Evolutionary conservation across 2,329 filamentous ascomycete genomes (phyloP), one percentile per base, ranked within the genome.

Genomic region (Thelonectria blattea): DNA sequence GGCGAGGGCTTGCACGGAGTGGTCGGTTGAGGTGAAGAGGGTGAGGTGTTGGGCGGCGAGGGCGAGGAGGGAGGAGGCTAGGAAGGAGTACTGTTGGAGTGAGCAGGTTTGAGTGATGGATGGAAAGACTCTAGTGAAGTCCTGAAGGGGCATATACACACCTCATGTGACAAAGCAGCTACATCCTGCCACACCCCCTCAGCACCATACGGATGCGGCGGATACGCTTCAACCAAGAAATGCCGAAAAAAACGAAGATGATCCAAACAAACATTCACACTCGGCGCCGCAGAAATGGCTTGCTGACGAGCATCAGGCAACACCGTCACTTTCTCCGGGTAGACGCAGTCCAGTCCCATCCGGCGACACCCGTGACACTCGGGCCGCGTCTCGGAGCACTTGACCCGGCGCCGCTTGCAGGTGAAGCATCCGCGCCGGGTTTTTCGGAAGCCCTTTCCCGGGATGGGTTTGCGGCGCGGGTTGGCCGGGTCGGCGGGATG

Each of bases 1-100:
- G 8, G 58, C 42, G 4, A 77, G 61, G 1, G 75, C 75, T 11
- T 67, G 58, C 4, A 63, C 24, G 1, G 64, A 57, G 47, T 69
- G 66, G 48, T 66, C 63, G 3, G 55, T 58, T 1, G 34, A 53
- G 3, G 57, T 63, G 14, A 65, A 62, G 1, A 75, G 65, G 20
- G 63, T 58, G 5, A 78, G 66, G 57, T 78, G 75, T 17, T 22
- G 72, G 59, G 66, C 47, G 5, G 75, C 41, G 43, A 74, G 76
- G 52, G 76, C 74, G 17, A 55, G 57, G 71, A 76, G 72, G 53
- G 73, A 72, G 17, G 75, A 71, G 6, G 68, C 52, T 71, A 76
- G 72, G 56, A 72, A 74, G 2, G 66, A 64, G 1, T 73, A 68
- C 54, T 76, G 74, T 43, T 73, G 11, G 3, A 14, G 34, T 37